Base-by-base conservation (phyloP, 2,329 filamentous ascomycete genomes). In the Alternaria sp. region DNA sequence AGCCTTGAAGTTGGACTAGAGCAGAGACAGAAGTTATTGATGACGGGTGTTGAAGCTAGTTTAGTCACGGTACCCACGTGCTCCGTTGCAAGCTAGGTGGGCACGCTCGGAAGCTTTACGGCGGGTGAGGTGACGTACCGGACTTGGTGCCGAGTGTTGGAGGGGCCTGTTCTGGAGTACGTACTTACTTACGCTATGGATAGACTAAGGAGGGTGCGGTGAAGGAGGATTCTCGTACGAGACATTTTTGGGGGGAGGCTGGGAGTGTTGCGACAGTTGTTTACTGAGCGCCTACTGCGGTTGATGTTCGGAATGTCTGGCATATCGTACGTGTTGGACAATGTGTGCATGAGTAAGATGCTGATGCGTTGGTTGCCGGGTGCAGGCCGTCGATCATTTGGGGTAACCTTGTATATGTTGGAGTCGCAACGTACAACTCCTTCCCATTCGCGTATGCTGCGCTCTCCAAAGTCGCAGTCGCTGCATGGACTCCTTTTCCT, bases 321-420 rank as follows among this genome's bases (percentile, higher is more conserved):
- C 36, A 40, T 2, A 40, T 40, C 36, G 36, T 40, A 40, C 36
- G n/a, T 40, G n/a, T 40, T 17, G 36, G 36, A 51, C 19, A 59
- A 57, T 65, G 65, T 67, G 19, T 49, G 45, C 45, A 49, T 49
- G 19, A 21, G 45, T 26, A 26, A 49, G 19, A 49, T 49, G 19
- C 45, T 25, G 45, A 49, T 23, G 45, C 45, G 19, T 23, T 21
- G 19, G 36, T 40, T 40, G 36, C 36, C 36, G 45, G 23, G 45
- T 36, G 32, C 32, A 36, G 32, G 32, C 32, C 30, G 32, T 23
- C 45, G 45, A 49, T 49, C 45, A 49, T 49, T 49, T 49, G 45
- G 45, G 45, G 45, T 49, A 49, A 49, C 19, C 45, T 15, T 49
- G 32, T 36, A n/a, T 4, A 4, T 36, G 13, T 36, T 36, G 32